These are phyloP conservation scores for Gossypium thurberi DNA, from an alignment of 345 rosid genomes.

Conservation along the genomic window DNA sequence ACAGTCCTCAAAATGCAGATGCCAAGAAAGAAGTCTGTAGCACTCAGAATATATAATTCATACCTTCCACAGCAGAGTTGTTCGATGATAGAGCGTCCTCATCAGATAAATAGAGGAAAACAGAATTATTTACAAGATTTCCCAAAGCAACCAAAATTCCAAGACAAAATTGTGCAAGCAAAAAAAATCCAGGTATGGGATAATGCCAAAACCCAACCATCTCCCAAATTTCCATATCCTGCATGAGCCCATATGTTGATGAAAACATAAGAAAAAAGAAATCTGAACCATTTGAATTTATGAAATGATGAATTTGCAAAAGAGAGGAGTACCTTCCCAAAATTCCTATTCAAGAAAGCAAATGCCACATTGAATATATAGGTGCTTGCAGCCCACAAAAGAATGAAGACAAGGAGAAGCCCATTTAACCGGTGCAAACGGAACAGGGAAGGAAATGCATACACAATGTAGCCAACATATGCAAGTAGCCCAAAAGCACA, in stretches of 20 bases:
- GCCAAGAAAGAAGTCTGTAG: neutral
- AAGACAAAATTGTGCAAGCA: slow-evolving; percentile 95
- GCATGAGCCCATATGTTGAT: slow-evolving; percentile 20
- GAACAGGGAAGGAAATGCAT: slow-evolving; percentile 92
- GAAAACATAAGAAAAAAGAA: neutral
- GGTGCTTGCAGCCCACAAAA: slow-evolving; percentile 95
- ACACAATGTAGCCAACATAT: slow-evolving; percentile 88
- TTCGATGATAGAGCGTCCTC: slow-evolving; percentile 51
- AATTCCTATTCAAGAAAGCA: slow-evolving; percentile 66
- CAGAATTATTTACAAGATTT: slow-evolving; percentile 91
- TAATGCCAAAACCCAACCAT: slow-evolving; percentile 99
- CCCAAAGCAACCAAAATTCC: slow-evolving; percentile 95
- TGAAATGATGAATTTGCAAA: slow-evolving; percentile 14
- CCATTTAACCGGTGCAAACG: slow-evolving; percentile 87
- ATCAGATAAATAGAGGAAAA: slow-evolving; percentile 77
- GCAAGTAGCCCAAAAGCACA: slow-evolving; percentile 94
- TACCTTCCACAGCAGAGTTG: slow-evolving; percentile 63
- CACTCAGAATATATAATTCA: neutral
- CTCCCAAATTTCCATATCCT: slow-evolving; percentile 98
- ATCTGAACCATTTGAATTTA: slow-evolving; percentile 9
- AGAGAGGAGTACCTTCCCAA: slow-evolving; percentile 62
- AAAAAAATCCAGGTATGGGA: slow-evolving; percentile 89
- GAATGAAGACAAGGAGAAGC: slow-evolving; percentile 91
- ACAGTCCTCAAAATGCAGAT: neutral
- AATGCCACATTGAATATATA: slow-evolving; percentile 89